These are phyloP conservation scores for Cnidoscolus chayamansa DNA, from an alignment of 441 rosid genomes.

Conservation along the genomic window DNA sequence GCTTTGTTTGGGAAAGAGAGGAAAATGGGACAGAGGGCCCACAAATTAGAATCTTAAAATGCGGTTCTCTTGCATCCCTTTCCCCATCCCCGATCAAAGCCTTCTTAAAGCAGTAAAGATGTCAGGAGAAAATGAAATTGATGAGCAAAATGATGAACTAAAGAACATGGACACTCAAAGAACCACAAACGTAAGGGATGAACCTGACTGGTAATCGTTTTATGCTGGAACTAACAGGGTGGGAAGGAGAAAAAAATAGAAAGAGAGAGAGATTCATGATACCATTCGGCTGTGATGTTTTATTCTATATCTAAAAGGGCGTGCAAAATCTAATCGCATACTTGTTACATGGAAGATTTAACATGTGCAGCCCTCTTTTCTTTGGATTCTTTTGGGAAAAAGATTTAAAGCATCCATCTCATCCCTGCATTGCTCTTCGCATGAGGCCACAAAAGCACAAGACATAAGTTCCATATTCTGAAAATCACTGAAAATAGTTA, in stretches of 20 bases:
- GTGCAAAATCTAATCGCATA: conserved; percentile 3
- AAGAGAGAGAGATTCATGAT: conserved; percentile 12
- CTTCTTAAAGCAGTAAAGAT: conserved; percentile 7
- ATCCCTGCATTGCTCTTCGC: conserved; percentile 11
- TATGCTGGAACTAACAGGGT: background rate
- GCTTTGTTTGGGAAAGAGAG: too few relatives aligned
- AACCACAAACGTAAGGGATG: background rate
- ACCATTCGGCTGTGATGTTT: conserved; percentile 2
- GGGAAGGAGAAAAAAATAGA: background rate
- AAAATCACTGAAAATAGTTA: background rate
- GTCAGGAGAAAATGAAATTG: background rate
- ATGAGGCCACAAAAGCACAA: conserved; percentile 11
- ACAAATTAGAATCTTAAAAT: too few relatives aligned
- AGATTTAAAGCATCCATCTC: conserved; percentile 10
- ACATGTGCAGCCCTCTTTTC: conserved; percentile 14
- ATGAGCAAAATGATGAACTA: background rate
- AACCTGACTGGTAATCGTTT: background rate
- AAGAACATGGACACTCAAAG: conserved; percentile 2
- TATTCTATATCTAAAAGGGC: conserved; percentile 7
- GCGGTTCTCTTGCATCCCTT: too few relatives aligned
- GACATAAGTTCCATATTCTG: conserved; percentile 12
- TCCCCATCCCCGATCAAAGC: too few relatives aligned
- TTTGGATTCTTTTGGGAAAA: conserved; percentile 13
- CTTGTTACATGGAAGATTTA: conserved; percentile 2
- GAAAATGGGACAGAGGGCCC: too few relatives aligned